Evolutionary conservation across 495 filamentous ascomycete genomes (phyloP), one percentile per base, ranked within the genome.

Genomic region (Glonium stellatum): DNA sequence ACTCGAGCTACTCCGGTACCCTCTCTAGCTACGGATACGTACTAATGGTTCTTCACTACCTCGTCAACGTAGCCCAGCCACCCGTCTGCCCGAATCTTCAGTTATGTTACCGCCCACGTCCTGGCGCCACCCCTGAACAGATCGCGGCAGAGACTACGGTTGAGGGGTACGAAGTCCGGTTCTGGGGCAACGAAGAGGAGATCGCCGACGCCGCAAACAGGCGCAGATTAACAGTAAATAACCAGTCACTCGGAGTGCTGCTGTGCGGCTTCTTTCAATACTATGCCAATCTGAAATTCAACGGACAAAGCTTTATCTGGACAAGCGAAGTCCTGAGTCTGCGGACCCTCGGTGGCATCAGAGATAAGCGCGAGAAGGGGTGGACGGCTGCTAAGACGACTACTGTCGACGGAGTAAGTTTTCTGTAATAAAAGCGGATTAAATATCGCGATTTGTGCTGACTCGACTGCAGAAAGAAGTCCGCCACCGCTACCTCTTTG

Each of bases 1-100:
- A 93, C 72, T 81, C 78, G 55, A 81, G 87, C n/a, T 93, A 90
- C 68, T 81, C 82, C 42, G 89, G 89, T 53, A 92, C 88, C 0
- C 77, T 95, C 36, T 88, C 85, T 65, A 89, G 86, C 55, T 95
- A 95, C 69, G 89, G 89, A 49, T 95, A 90, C 71, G 87, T 90
- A n/a, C 76, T 95, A 6, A 92, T 95, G 87, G 84, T 89, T n/a
- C 74, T 95, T n/a, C 89, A 95, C 69, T 93, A 90, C 64, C 83
- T 95, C 34, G 78, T 89, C 61, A 92, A 95, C 65, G 68, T 93
- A 55, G 87, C 81, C 13, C 72, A 80, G 36, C 89, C 90, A 4
- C 87, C 88, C 39, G 84, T 95, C n/a, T 79, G 85, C 46, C 87
- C 84, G 0, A 95, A 95, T 68, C 77, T 95, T 9, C 89, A 93